Percentiles rank a stretch among this genome's conserved stretches.
These are phyloP conservation scores for Ascosphaera apis DNA, from an alignment of 2,329 filamentous ascomycete species.

Conservation along the genomic window DNA sequence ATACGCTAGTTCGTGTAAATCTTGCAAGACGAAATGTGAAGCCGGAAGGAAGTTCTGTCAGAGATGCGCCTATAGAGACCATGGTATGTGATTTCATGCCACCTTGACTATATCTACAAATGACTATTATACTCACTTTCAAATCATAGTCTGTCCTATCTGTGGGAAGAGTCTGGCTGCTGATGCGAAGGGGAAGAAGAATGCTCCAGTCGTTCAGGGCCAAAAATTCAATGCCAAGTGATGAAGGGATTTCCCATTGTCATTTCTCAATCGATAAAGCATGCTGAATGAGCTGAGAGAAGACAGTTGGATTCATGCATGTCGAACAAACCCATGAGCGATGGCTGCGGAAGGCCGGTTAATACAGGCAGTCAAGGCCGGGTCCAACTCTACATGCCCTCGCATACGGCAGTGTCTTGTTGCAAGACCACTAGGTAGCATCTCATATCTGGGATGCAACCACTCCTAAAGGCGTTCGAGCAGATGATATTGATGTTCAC, in stretches of 20 bases:
- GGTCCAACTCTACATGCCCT: too few relatives aligned
- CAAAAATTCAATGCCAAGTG: slow-evolving; percentile 42
- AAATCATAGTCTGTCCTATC: slow-evolving; percentile 32
- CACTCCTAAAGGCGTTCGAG: too few relatives aligned
- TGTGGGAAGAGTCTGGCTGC: slow-evolving; percentile 33
- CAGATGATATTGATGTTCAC: too few relatives aligned
- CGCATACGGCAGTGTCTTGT: too few relatives aligned
- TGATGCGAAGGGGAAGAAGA: slow-evolving; percentile 21
- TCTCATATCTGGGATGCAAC: too few relatives aligned
- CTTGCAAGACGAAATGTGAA: slow-evolving; percentile 41
- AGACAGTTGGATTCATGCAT: neutral
- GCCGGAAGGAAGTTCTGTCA: slow-evolving; percentile 38
- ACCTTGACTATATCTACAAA: too few relatives aligned
- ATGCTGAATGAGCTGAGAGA: neutral
- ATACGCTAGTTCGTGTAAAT: slow-evolving; percentile 36
- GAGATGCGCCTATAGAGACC: slow-evolving; percentile 37
- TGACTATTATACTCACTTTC: too few relatives aligned
- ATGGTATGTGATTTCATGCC: slow-evolving; percentile 20
- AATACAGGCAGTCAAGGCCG: too few relatives aligned
- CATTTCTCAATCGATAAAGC: neutral
- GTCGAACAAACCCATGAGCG: neutral
- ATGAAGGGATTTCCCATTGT: slow-evolving; percentile 7
- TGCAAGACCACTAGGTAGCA: too few relatives aligned
- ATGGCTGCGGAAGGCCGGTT: too few relatives aligned
- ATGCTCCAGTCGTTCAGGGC: slow-evolving; percentile 32